phyloP scores from a whole-genome alignment of 805 yeast genomes.

The Saccharomycopsis sp. region DNA sequence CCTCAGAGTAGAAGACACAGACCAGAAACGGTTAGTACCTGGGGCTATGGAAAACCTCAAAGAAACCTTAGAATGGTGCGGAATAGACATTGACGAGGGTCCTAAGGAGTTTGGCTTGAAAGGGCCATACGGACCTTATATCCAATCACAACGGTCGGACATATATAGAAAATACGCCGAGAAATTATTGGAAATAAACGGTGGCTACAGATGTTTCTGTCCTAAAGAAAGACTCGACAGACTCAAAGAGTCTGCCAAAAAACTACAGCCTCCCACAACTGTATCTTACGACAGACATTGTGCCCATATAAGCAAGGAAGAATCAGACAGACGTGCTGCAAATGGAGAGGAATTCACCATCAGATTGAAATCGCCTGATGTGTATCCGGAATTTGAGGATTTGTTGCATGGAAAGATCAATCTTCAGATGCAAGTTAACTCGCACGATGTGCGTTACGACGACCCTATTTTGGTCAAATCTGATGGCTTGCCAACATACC shows the following conservation, averaged over 20 bases:
- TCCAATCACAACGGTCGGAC: slow-evolving; percentile 71
- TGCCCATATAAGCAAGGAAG: slow-evolving; percentile 36
- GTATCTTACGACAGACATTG: slow-evolving; percentile 90
- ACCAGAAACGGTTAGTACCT: slow-evolving; percentile 64
- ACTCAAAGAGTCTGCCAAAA: slow-evolving; percentile 66
- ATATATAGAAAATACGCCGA: slow-evolving; percentile 61
- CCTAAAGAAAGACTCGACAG: slow-evolving; percentile 66
- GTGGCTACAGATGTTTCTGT: slow-evolving; percentile 83
- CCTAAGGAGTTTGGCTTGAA: slow-evolving; percentile 34
- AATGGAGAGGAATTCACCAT: slow-evolving; percentile 44
- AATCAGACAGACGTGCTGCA: slow-evolving; percentile 31
- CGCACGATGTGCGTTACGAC: slow-evolving; percentile 68
- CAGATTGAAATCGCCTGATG: slow-evolving; percentile 69
- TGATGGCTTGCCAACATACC: slow-evolving; percentile 95
- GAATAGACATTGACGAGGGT: slow-evolving; percentile 73
- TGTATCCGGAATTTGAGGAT: slow-evolving; percentile 63
- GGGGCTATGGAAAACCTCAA: slow-evolving; percentile 84
- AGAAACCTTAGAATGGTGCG: slow-evolving; percentile 71
- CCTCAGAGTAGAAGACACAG: slow-evolving; percentile 88
- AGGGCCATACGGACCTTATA: slow-evolving; percentile 63
- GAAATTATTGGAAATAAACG: slow-evolving; percentile 37
- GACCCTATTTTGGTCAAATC: slow-evolving; percentile 86
- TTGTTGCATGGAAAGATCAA: slow-evolving; percentile 70
- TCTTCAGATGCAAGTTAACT: slow-evolving; percentile 73
- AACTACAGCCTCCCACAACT: slow-evolving; percentile 78